Evolutionary conservation across 805 yeast genomes (phyloP), one percentile per base, ranked within the genome.

Genomic region (Schwanniomyces sp.): DNA sequence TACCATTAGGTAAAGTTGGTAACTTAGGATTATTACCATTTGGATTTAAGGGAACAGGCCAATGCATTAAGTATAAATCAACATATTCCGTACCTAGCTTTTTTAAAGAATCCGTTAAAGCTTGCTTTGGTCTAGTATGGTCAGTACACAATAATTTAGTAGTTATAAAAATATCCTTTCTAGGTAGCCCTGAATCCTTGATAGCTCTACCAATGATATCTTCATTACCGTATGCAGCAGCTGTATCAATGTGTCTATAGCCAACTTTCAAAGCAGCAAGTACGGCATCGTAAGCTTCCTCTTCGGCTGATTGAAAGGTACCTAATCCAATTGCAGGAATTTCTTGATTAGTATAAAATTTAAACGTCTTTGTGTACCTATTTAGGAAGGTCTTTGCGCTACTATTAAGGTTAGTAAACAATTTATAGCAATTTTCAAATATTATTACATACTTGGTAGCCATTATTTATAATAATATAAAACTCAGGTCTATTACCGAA

Each of bases 231-330:
- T 87, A 87, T 43, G 75, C 74, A 36, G 82, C 80, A 30, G 95
- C 94, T 24, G 89, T 81, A 64, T 88, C 95, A 54, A 88, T 84
- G 64, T 88, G 95, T 54, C 81, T 77, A 69, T 85, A 85, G 28
- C 91, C 91, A 27, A 72, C 68, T 50, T 83, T 68, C 49, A 84
- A 58, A 9, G 92, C 92, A 25, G 71, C 58, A 29, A 68, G 59
- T 34, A 84, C 88, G 14, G 91, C 78, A 26, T 70, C 64, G 56
- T 72, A 70, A 24, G 79, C 88, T 18, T 77, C 82, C 32, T 77
- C 78, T 9, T 72, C 76, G 16, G 78, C 61, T 16, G 86, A 78
- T 59, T 69, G 70, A 86, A 88, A 86, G 26, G 91, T 85, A 40
- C 94, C 92, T 43, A 85, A 75, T 2, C 88, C 91, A 29, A 86